Evolutionary conservation across 2,329 filamentous ascomycete genomes (phyloP), one percentile per base, ranked within the genome.

Genomic region (Colletotrichum musicola): DNA sequence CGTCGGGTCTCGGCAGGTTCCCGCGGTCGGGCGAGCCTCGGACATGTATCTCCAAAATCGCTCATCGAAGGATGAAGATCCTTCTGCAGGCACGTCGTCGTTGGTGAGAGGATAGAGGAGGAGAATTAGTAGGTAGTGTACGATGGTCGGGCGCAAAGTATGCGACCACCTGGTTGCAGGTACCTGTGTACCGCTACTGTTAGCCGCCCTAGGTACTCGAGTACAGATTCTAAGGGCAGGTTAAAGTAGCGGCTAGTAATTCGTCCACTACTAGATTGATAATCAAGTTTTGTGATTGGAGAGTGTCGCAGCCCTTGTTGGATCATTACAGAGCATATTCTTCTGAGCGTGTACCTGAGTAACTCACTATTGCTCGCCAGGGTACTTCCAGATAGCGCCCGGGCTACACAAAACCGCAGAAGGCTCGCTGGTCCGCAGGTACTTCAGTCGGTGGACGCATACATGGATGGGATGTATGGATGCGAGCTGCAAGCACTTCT

Each of bases 401-500:
- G 4, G 4, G 22, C 30, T 35, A 35, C 30, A 35, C 22, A 35
- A 10, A 35, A 35, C 30, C 30, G 30, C 30, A 35, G 30, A 35
- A 10, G 30, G 30, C 30, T 35, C 10, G 30, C 9, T 35, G 10
- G 10, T 35, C 7, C 10, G 10, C 30, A 10, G 30, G 10, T 35
- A 35, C 22, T 4, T 22, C 22, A 22, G 4, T 22, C 22, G 4
- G 22, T 22, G 22, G 22, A 4, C 22, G 22, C 22, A n/a, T n/a
- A n/a, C n/a, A n/a, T n/a, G n/a, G n/a, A n/a, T n/a, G n/a, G n/a
- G n/a, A n/a, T 22, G 20, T 22, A 22, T 22, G 27, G 40, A 16
- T 13, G 40, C 13, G 9, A 42, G 12, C 44, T 53, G 64, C 61
- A 42, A 68, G 64, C 54, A 64, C 61, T 67, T 55, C 40, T 53